These are phyloP conservation scores for Sedum album DNA, from an alignment of 164 flowering plant genomes.

Conservation along the genomic window DNA sequence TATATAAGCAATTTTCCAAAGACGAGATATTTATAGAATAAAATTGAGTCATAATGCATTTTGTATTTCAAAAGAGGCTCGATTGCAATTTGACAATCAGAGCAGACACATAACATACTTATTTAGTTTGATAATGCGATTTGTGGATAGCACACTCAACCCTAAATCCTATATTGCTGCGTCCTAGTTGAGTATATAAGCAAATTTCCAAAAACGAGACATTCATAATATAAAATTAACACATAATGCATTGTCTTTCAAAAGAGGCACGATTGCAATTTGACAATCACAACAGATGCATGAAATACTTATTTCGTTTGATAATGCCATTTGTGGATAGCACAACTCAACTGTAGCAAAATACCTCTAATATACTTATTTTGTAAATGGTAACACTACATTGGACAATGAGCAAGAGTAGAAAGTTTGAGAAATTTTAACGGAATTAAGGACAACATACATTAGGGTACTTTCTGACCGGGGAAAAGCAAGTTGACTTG, in stretches of 20 bases:
- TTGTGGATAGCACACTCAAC: not conserved
- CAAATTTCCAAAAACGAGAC: not conserved
- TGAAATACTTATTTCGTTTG: not conserved
- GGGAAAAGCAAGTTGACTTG: slow-evolving; percentile 57
- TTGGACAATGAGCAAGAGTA: not conserved
- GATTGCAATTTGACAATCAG: not conserved
- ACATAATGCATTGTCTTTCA: not conserved
- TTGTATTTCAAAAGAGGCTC: not conserved
- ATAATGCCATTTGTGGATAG: not conserved
- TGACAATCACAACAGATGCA: not conserved
- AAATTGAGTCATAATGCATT: not conserved
- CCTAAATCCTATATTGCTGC: no score
- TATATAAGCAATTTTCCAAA: no score
- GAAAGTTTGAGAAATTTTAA: not conserved
- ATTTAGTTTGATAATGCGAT: not conserved
- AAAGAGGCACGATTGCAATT: not conserved
- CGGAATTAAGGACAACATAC: slow-evolving; percentile 23
- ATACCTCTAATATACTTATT: not conserved
- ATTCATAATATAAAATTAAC: not conserved
- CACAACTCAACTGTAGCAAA: not conserved
- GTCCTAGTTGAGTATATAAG: no score
- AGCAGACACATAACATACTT: not conserved
- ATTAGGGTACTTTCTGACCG: slow-evolving; percentile 46
- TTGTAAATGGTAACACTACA: not conserved
- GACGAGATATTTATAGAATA: no score